Evolutionary conservation across 164 flowering plant species (phyloP), one percentile per base, ranked within the genome.

Genomic region (Liriodendron chinense): DNA sequence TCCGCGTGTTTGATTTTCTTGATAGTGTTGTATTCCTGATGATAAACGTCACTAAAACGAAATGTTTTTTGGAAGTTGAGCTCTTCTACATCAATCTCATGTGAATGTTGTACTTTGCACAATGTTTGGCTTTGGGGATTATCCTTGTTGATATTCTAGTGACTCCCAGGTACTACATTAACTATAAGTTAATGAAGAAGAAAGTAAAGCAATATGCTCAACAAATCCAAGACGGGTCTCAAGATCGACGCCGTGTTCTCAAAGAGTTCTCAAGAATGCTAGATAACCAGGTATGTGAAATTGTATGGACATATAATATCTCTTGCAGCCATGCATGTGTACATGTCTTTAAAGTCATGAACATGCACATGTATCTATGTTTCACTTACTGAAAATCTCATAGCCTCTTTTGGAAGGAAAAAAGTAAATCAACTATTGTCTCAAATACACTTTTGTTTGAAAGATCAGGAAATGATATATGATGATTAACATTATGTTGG

Each of bases 181-280:
- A 88, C 78, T 92, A 94, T 79, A 94, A 94, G 83, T 75, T 91
- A 47, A 79, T 94, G 91, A 94, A 94, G 89, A 92, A 91, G 83
- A 92, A 87, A 78, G 96, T 94, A 22, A 92, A 83, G 59, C 86
- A 86, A 71, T 91, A 90, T 82, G 77, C 88, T 63, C 89, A 83
- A 67, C 93, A 94, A 71, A 79, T 88, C 63, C 86, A 89, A 68
- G 81, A 61, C 69, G 90, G 90, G 24, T 74, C 80, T 20, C 80
- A 83, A 78, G 78, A 88, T 77, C 92, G 78, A 26, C 84, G 72
- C 16, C 66, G 75, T 76, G 84, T 92, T 74, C 89, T 94, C 9
- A 88, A 79, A 74, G 97, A 92, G 76, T 94, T 94, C 79, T 87
- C 98, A 47, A 86, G 83, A 70, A 80, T 92, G 87, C 86, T 94